phyloP scores from a whole-genome alignment of 1,284 basidiomycete species.

The Ceratobasidium theobromae region DNA sequence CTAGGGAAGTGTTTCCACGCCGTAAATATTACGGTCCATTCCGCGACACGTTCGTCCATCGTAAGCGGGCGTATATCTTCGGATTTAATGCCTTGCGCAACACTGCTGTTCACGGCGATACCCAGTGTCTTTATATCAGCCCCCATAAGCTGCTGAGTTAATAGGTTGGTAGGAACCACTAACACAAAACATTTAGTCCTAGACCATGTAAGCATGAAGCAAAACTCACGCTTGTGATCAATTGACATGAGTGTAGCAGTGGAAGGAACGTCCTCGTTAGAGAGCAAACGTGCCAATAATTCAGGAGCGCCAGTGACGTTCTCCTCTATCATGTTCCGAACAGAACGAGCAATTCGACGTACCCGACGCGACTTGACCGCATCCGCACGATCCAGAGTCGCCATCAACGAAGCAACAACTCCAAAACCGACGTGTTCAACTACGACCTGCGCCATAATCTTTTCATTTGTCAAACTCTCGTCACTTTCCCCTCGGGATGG shows the following conservation, averaged over 20 bases:
- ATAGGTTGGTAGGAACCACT: slow-evolving; percentile 18
- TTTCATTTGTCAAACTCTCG: slow-evolving; percentile 10
- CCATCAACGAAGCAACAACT: slow-evolving; percentile 8
- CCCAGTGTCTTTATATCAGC: slow-evolving; percentile 12
- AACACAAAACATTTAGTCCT: not conserved
- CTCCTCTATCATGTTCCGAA: slow-evolving; percentile 6
- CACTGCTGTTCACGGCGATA: slow-evolving; percentile 12
- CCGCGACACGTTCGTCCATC: slow-evolving; percentile 24
- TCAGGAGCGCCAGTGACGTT: slow-evolving; percentile 3
- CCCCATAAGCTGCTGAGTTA: slow-evolving; percentile 9
- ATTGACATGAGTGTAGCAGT: not conserved
- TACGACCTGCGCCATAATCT: slow-evolving; percentile 13
- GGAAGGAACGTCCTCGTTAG: not conserved
- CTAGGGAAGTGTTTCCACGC: slow-evolving; percentile 22
- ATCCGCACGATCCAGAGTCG: not conserved
- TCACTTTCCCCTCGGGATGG: not conserved
- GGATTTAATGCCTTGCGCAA: slow-evolving; percentile 11
- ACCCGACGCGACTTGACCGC: slow-evolving; percentile 2
- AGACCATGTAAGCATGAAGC: not conserved
- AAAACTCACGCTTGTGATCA: slow-evolving; percentile 10
- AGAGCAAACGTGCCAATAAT: slow-evolving; percentile 4
- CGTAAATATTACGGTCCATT: slow-evolving; percentile 1
- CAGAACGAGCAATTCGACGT: not conserved
- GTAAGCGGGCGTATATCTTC: slow-evolving; percentile 28
- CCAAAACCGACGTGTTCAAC: slow-evolving; percentile 15